Conservation (phyloP, 2,329 filamentous ascomycete species). For the Colletotrichum liaoningense region DNA sequence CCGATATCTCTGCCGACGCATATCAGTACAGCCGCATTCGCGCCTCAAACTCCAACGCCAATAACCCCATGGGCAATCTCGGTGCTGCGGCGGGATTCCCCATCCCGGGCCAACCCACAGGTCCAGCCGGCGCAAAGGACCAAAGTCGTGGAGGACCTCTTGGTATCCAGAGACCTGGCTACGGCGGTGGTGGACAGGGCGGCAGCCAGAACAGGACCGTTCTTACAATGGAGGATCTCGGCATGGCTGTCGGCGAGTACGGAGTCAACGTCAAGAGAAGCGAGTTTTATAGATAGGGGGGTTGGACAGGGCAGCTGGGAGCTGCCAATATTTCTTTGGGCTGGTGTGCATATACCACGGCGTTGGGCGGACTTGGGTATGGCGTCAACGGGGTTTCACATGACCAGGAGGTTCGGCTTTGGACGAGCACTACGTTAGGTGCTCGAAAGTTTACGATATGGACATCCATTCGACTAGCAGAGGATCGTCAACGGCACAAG, state of each 20-base stretch:
- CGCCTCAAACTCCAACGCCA: slow-evolving; percentile 86
- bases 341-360: slow-evolving; percentile 28
- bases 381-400: slow-evolving; percentile 28
- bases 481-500: slow-evolving; percentile 23
- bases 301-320: not conserved
- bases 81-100: slow-evolving; percentile 80
- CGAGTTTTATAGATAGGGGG: slow-evolving; percentile 86
- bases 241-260: slow-evolving; percentile 98
- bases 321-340: not conserved
- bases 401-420: not conserved
- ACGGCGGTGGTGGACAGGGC: slow-evolving; percentile 88
- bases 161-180: slow-evolving; percentile 82
- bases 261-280: slow-evolving; percentile 97
- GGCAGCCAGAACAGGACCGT: slow-evolving; percentile 92
- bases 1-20: slow-evolving; percentile 95
- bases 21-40: slow-evolving; percentile 98
- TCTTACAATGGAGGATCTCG: slow-evolving; percentile 97
- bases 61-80: slow-evolving; percentile 90
- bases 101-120: slow-evolving; percentile 69
- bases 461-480: not conserved
- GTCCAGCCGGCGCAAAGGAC: slow-evolving; percentile 68
- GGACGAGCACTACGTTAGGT: not conserved
- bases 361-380: slow-evolving; percentile 25
- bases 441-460: not conserved
- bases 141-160: slow-evolving; percentile 70